Conservation (phyloP, 768 basidiomycete genomes). For the Cystofilobasidium ferigula region DNA sequence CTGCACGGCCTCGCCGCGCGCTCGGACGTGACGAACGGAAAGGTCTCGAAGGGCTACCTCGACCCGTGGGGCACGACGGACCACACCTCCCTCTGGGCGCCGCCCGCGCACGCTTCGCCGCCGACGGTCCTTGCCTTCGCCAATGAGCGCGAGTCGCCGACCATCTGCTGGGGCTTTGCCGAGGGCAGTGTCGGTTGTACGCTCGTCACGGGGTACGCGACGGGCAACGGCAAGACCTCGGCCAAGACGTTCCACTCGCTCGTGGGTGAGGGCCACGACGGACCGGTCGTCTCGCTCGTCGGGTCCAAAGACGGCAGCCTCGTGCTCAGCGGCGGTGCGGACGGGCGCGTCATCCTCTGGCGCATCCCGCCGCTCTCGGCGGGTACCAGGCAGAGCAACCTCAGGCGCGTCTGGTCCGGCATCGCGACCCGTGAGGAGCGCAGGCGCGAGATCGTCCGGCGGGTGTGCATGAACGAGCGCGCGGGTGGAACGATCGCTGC, state of each 20-base stretch:
- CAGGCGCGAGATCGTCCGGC: slow-evolving; percentile 2
- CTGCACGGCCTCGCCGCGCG: slow-evolving; percentile 10
- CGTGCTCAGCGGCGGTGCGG: slow-evolving; percentile 22
- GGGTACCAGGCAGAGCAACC: neutral
- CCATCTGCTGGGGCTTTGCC: neutral
- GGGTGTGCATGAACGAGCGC: slow-evolving; percentile 21
- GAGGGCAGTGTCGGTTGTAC: neutral
- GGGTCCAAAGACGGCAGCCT: neutral
- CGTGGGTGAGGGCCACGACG: neutral
- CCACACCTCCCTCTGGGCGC: neutral
- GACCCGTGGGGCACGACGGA: slow-evolving; percentile 13
- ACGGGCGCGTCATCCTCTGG: slow-evolving; percentile 21
- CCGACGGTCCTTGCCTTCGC: neutral
- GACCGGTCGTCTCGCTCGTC: neutral
- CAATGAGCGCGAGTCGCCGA: neutral
- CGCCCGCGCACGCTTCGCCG: neutral
- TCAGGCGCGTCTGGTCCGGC: slow-evolving; percentile 11
- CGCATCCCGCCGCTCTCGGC: neutral
- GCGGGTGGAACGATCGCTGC: slow-evolving; percentile 3
- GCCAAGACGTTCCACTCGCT: slow-evolving; percentile 2
- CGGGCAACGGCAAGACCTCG: neutral
- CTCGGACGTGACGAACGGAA: slow-evolving; percentile 13
- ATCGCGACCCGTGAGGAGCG: neutral
- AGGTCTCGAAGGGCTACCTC: slow-evolving; percentile 24
- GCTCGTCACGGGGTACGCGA: slow-evolving; percentile 1